Evolutionary conservation across 306 rosid genomes (phyloP).

Genomic region (Medicago lupulina): DNA sequence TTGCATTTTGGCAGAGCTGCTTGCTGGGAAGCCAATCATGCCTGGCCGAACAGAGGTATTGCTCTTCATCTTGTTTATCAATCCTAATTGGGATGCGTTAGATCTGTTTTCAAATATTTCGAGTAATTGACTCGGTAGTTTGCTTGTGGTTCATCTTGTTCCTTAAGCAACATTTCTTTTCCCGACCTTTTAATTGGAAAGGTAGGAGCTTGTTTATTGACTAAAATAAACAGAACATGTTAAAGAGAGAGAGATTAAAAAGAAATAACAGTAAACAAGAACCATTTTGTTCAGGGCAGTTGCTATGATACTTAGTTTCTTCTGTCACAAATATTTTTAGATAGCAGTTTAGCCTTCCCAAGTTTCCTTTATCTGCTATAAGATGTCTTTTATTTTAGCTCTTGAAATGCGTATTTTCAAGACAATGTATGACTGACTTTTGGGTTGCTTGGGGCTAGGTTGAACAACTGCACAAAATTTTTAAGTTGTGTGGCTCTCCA

Average conservation of each 20-base stretch:
- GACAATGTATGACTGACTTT: slow-evolving; percentile 47
- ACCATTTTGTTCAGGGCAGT: slow-evolving; percentile 11
- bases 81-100: slow-evolving; percentile 29
- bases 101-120: slow-evolving; percentile 32
- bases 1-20: slow-evolving; percentile 98
- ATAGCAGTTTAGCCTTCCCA: slow-evolving; percentile 18
- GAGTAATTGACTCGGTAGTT: slow-evolving; percentile 14
- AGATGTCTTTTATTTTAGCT: slow-evolving; percentile 26
- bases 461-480: slow-evolving; percentile 97
- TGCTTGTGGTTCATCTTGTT: slow-evolving; percentile 23
- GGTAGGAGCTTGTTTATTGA: slow-evolving; percentile 26
- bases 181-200: slow-evolving; percentile 4
- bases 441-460: slow-evolving; percentile 62
- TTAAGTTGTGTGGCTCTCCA: slow-evolving; percentile 97
- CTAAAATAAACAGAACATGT: slow-evolving; percentile 10
- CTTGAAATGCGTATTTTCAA: slow-evolving; percentile 36
- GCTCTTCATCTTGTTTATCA: slow-evolving; percentile 34
- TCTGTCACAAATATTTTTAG: not conserved
- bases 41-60: slow-evolving; percentile 99
- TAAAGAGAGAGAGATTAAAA: slow-evolving; percentile 15
- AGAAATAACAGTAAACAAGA: slow-evolving; percentile 27
- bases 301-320: slow-evolving; percentile 14
- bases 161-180: slow-evolving; percentile 8
- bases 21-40: slow-evolving; percentile 96
- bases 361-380: slow-evolving; percentile 14